Evolutionary conservation across 2,329 filamentous ascomycete genomes (phyloP).

Genomic region (Pleoardoris graminearum): DNA sequence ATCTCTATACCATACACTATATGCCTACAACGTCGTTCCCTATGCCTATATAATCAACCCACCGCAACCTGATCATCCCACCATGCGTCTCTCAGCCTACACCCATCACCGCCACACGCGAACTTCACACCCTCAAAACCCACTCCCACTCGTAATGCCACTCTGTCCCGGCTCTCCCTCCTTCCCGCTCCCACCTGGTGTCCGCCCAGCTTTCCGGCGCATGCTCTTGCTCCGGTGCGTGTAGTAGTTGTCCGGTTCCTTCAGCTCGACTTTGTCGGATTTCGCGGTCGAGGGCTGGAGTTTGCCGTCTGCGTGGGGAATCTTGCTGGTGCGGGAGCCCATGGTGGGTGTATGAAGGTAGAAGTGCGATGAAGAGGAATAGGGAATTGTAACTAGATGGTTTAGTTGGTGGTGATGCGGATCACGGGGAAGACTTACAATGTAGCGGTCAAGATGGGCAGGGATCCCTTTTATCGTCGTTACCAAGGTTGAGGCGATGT

Average conservation of each 20-base stretch:
- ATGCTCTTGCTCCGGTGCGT: conserved; percentile 38
- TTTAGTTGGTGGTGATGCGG: too few relatives aligned
- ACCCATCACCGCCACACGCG: background rate
- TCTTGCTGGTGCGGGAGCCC: conserved; percentile 37
- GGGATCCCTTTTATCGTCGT: too few relatives aligned
- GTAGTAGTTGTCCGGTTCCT: conserved; percentile 41
- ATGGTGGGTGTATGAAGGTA: conserved; percentile 13
- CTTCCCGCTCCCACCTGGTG: conserved; percentile 8
- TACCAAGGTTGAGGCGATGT: too few relatives aligned
- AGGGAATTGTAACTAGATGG: background rate
- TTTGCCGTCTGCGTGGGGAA: conserved; percentile 24
- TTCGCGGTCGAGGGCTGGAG: conserved; percentile 29
- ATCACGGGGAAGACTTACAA: too few relatives aligned
- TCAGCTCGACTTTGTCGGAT: conserved; percentile 40
- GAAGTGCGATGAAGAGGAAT: background rate
- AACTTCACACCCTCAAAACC: conserved; percentile 1
- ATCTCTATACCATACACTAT: too few relatives aligned
- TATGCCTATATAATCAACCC: background rate
- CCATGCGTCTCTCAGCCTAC: background rate
- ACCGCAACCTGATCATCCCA: background rate
- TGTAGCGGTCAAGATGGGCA: too few relatives aligned
- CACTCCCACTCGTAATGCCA: conserved; percentile 1
- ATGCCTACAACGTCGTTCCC: too few relatives aligned
- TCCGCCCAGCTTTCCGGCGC: conserved; percentile 36
- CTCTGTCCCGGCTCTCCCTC: conserved; percentile 7